Evolutionary conservation across 2,329 filamentous ascomycete species (phyloP), one percentile per base, ranked within the genome.

Genomic region (Microsporum ferrugineum): DNA sequence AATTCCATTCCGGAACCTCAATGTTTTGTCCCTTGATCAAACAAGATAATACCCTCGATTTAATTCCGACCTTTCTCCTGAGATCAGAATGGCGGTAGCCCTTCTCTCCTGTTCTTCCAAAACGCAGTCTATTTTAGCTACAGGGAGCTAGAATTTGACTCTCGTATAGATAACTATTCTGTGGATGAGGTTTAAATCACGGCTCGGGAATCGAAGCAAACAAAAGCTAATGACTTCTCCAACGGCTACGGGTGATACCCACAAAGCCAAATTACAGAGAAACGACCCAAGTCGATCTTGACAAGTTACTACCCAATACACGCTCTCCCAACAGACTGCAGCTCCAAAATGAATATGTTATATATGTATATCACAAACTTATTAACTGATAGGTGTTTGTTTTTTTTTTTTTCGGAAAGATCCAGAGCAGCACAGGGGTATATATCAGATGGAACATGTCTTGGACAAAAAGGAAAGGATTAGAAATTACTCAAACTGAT

Each of bases 371-470:
- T 47, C 43, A 29, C n/a, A 43, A 17, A n/a, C n/a, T n/a, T 43
- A 43, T 43, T n/a, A 43, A n/a, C 39, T 43, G 39, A 43, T 3
- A 43, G 39, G 3, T 43, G 17, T 23, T 23, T 23, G 17, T 43
- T 14, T n/a, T 2, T 6, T 14, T 14, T 23, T 43, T 6, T 43
- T 43, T 43, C 14, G 4, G 39, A 17, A 10, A 33, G 29, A 53
- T 53, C 49, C 49, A 53, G 27, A 53, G 49, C 17, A n/a, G 49
- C 17, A 53, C 31, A 34, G 49, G 49, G 49, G 43, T 47, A 47
- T 53, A 53, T 53, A 53, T 53, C 49, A 53, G 29, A 53, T 33
- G 27, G 31, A 53, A 53, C 27, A 53, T 53, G 12, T 53, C 49
- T 33, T 53, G 29, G 27, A 53, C 49, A 43, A 53, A 23, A 53